Evolutionary conservation across 257 asterid genomes (phyloP).

Genomic region (Nicotiana attenuata): DNA sequence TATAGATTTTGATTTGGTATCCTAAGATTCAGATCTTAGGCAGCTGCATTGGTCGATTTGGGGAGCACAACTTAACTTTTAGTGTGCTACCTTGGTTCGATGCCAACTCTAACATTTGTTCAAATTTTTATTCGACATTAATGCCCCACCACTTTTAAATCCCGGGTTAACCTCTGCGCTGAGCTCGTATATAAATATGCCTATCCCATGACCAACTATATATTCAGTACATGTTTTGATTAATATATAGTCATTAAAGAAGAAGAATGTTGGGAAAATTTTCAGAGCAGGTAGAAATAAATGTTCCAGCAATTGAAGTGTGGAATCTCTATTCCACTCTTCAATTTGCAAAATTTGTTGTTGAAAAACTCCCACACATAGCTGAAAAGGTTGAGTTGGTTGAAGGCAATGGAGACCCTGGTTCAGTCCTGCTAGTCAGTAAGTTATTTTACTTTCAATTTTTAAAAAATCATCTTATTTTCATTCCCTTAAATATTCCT

Average conservation of each 20-base stretch:
- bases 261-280: constrained; percentile 5
- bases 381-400: not conserved
- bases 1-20: too few species aligned
- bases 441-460: not conserved
- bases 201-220: not conserved
- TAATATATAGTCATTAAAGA: not conserved
- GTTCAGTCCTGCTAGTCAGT: not conserved
- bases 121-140: too few species aligned
- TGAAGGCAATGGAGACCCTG: constrained; percentile 7
- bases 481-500: too few species aligned
- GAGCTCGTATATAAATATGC: not conserved
- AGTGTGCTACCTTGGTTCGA: too few species aligned
- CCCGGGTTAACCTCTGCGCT: too few species aligned
- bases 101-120: too few species aligned
- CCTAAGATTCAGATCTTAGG: too few species aligned
- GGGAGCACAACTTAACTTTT: too few species aligned
- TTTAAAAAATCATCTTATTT: too few species aligned
- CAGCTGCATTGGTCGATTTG: too few species aligned
- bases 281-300: not conserved
- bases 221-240: not conserved
- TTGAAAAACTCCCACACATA: constrained; percentile 2
- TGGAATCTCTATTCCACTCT: not conserved
- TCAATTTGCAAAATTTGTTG: not conserved
- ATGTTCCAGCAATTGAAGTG: not conserved
- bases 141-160: too few species aligned